phyloP scores from a whole-genome alignment of 2,329 filamentous ascomycete genomes.

The Aspergillus uvarum region DNA sequence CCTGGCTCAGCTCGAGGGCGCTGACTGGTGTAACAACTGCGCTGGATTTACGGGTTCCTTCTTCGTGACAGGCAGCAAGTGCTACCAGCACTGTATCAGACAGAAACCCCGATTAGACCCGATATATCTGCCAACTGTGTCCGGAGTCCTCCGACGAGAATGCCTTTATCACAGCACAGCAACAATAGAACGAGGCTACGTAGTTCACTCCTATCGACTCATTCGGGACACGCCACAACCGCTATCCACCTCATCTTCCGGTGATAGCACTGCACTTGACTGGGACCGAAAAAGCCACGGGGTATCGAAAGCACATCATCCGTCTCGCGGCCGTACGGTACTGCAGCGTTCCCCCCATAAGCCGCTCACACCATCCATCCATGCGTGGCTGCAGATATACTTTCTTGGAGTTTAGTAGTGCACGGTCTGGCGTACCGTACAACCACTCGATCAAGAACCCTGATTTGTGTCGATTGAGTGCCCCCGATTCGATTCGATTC shows the following conservation, averaged over 20 bases:
- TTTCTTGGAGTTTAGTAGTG: not conserved
- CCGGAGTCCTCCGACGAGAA: not conserved
- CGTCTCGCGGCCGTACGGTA: not conserved
- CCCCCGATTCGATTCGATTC: no score
- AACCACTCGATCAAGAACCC: no score
- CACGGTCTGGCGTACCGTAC: not conserved
- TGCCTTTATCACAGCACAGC: not conserved
- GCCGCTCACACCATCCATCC: not conserved
- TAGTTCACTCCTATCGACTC: not conserved
- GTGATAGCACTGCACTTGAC: no score
- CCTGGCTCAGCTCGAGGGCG: not conserved
- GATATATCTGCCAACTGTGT: not conserved
- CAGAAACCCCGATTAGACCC: not conserved
- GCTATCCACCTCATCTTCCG: not conserved
- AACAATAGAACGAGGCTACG: not conserved
- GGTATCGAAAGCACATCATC: not conserved
- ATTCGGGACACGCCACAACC: not conserved
- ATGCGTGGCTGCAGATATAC: not conserved
- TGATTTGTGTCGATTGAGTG: no score
- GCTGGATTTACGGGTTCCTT: not conserved
- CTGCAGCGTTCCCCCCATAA: not conserved
- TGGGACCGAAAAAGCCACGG: no score
- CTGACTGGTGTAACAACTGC: not conserved
- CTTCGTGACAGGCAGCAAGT: not conserved
- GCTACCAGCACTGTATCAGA: not conserved